Evolutionary conservation across 345 rosid species (phyloP).

Genomic region (Gynandropsis gynandra): DNA sequence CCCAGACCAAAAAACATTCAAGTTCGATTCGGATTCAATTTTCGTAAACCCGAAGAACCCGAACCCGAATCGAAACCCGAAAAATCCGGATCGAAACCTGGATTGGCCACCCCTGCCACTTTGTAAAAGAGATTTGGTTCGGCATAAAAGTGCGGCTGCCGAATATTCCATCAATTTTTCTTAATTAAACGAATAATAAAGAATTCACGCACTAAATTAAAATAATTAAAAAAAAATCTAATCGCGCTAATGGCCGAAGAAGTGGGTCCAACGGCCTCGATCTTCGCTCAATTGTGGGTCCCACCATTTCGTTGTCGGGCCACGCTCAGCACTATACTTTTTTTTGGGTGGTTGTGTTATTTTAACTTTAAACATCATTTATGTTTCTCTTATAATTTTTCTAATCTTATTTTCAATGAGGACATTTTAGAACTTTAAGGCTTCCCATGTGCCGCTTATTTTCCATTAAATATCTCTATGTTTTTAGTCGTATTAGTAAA

Average conservation of each 20-base stretch:
- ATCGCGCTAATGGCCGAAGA: conserved; percentile 19
- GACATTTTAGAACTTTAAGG: conserved; percentile 18
- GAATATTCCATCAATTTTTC: conserved; percentile 22
- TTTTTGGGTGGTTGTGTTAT: conserved; percentile 21
- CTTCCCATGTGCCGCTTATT: neutral
- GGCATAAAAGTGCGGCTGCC: conserved; percentile 34
- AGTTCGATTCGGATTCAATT: no score
- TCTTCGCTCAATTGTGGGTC: conserved; percentile 18
- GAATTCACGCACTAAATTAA: conserved; percentile 8
- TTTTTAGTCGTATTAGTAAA: neutral
- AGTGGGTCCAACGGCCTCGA: conserved; percentile 26
- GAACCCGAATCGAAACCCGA: no score
- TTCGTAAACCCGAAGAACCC: no score
- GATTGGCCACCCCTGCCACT: no score
- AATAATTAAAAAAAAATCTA: neutral
- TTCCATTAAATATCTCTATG: conserved; percentile 1
- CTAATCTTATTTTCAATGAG: neutral
- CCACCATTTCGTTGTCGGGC: conserved; percentile 29
- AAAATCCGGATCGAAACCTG: no score
- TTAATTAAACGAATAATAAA: neutral
- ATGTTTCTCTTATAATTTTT: neutral
- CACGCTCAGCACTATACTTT: conserved; percentile 24
- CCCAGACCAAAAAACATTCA: no score
- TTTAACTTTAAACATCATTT: conserved; percentile 5
- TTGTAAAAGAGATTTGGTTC: conserved; percentile 27